Evolutionary conservation across 2,329 filamentous ascomycete genomes (phyloP).

Genomic region (Fusarium proliferatum): DNA sequence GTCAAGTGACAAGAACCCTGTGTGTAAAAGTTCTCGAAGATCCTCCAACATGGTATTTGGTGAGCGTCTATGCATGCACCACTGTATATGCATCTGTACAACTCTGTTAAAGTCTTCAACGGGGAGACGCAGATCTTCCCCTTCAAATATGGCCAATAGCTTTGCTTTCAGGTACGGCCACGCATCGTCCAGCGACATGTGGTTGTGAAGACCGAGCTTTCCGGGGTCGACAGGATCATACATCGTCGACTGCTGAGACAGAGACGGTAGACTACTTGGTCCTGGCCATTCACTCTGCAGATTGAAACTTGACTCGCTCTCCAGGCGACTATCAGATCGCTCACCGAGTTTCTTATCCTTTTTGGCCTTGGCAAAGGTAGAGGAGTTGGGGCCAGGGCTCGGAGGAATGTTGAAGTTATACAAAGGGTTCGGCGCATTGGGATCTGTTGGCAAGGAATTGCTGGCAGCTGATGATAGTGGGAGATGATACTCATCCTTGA

Average conservation of each 20-base stretch:
- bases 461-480: conserved; percentile 80
- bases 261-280: conserved; percentile 62
- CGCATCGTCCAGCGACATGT: conserved; percentile 80
- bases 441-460: conserved; percentile 81
- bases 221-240: conserved; percentile 66
- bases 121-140: conserved; percentile 81
- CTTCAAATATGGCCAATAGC: conserved; percentile 81
- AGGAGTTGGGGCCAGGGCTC: conserved; percentile 73
- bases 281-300: conserved; percentile 63
- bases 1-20: conserved; percentile 87
- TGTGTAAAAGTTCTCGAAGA: conserved; percentile 77
- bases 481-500: conserved; percentile 78
- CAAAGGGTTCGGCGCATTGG: conserved; percentile 77
- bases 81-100: conserved; percentile 81
- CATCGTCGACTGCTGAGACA: conserved; percentile 56
- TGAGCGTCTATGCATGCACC: conserved; percentile 78
- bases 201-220: conserved; percentile 70
- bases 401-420: conserved; percentile 83
- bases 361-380: conserved; percentile 82
- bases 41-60: conserved; percentile 81
- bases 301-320: conserved; percentile 61
- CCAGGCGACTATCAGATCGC: conserved; percentile 63
- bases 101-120: conserved; percentile 86
- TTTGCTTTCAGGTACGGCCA: conserved; percentile 85
- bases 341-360: conserved; percentile 88